Evolutionary conservation across 1,284 basidiomycete genomes (phyloP).

Genomic region (Salmacisia buchloeana): DNA sequence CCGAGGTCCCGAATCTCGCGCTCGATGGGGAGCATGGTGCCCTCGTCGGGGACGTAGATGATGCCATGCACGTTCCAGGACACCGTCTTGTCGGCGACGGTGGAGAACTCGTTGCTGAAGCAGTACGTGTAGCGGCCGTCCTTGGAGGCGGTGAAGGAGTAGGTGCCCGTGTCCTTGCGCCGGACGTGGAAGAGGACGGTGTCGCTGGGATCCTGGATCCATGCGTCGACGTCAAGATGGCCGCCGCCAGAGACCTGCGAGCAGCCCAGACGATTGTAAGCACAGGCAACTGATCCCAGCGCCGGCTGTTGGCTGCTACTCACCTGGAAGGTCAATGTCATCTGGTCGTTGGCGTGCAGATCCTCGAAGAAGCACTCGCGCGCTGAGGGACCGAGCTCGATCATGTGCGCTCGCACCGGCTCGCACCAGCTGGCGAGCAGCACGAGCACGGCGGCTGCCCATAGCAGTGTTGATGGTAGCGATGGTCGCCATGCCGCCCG

Average conservation of each 20-base stretch:
- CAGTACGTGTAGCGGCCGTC: constrained; percentile 91
- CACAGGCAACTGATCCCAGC: too few species aligned
- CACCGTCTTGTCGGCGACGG: constrained; percentile 87
- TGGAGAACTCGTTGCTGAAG: constrained; percentile 96
- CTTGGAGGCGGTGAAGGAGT: constrained; percentile 75
- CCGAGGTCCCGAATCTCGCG: constrained; percentile 87
- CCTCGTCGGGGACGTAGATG: constrained; percentile 82
- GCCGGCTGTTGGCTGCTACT: too few species aligned
- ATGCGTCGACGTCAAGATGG: constrained; percentile 93
- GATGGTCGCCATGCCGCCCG: too few species aligned
- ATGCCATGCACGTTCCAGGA: constrained; percentile 96
- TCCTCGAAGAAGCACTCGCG: constrained; percentile 99
- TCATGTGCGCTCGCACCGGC: constrained; percentile 49
- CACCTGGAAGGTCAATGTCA: constrained; percentile 99
- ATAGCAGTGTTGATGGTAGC: neutral
- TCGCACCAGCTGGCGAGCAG: neutral
- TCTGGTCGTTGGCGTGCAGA: constrained; percentile 91
- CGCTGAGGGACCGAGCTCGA: constrained; percentile 64
- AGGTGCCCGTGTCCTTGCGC: constrained; percentile 81
- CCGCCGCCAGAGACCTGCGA: constrained; percentile 66
- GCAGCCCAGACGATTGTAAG: too few species aligned
- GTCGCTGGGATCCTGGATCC: constrained; percentile 65
- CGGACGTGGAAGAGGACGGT: constrained; percentile 69
- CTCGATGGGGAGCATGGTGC: constrained; percentile 72
- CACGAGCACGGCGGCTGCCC: neutral